phyloP scores from a whole-genome alignment of 1,284 basidiomycete genomes.

The Marasmius oreades region DNA sequence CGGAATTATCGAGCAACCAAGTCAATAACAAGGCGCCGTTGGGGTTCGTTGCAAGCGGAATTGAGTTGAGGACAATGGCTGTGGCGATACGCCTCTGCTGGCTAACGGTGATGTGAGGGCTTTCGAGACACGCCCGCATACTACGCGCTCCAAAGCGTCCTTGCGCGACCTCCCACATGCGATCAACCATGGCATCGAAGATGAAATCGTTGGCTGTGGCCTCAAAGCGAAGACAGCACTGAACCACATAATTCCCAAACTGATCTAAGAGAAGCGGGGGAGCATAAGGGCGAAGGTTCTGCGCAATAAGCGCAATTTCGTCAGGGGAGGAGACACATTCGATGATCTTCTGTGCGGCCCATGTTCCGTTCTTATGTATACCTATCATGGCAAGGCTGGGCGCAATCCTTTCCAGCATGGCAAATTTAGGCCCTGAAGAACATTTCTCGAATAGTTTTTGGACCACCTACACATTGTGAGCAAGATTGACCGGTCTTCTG shows the following conservation, averaged over 20 bases:
- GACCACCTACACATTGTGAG: slow-evolving; percentile 57
- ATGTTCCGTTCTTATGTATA: slow-evolving; percentile 99
- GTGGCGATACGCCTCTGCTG: slow-evolving; percentile 95
- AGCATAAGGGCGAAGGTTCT: slow-evolving; percentile 86
- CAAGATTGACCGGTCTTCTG: background rate
- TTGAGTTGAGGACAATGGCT: slow-evolving; percentile 94
- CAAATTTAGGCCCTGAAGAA: slow-evolving; percentile 71
- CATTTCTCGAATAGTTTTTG: slow-evolving; percentile 96
- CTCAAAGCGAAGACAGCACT: slow-evolving; percentile 91
- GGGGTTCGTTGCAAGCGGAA: slow-evolving; percentile 95
- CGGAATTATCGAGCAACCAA: slow-evolving; percentile 94
- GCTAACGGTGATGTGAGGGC: slow-evolving; percentile 76
- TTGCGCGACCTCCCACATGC: slow-evolving; percentile 97
- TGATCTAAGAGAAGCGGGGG: slow-evolving; percentile 94
- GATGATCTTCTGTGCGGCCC: slow-evolving; percentile 99
- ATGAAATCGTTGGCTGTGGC: slow-evolving; percentile 90
- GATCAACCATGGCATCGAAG: slow-evolving; percentile 97
- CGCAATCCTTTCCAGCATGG: slow-evolving; percentile 91
- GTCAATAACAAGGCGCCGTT: slow-evolving; percentile 95
- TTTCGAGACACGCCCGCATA: slow-evolving; percentile 96
- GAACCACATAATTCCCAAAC: slow-evolving; percentile 98
- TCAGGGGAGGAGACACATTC: slow-evolving; percentile 91
- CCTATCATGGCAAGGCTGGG: slow-evolving; percentile 97
- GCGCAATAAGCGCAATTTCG: slow-evolving; percentile 81
- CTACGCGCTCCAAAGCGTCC: slow-evolving; percentile 96